Conservation (phyloP, 306 rosid genomes). For the Dicorynia guianensis region DNA sequence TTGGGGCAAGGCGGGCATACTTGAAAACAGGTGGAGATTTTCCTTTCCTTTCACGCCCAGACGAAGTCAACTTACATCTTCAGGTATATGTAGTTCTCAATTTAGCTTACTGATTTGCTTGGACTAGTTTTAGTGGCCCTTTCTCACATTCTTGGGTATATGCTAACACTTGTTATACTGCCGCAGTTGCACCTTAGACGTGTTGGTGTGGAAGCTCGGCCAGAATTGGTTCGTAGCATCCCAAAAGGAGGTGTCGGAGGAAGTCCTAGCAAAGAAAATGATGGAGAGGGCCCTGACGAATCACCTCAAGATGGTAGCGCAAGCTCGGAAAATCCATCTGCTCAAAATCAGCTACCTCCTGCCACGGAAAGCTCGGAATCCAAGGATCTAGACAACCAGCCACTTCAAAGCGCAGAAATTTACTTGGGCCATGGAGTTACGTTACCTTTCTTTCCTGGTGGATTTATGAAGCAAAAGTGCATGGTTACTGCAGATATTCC, state of each 20-base stretch:
- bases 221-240: slow-evolving; percentile 65
- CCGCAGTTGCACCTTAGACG: slow-evolving; percentile 88
- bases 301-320: slow-evolving; percentile 56
- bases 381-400: slow-evolving; percentile 60
- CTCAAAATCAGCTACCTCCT: slow-evolving; percentile 58
- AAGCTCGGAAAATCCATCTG: slow-evolving; percentile 53
- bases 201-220: slow-evolving; percentile 91
- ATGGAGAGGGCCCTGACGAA: slow-evolving; percentile 62
- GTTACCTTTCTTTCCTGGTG: slow-evolving; percentile 38
- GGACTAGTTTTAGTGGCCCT: slow-evolving; percentile 1
- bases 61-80: slow-evolving; percentile 97
- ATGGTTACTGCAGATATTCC: slow-evolving; percentile 40
- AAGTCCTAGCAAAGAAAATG: slow-evolving; percentile 68
- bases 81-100: slow-evolving; percentile 61
- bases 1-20: slow-evolving; percentile 86
- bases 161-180: slow-evolving; percentile 32
- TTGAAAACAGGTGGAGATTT: slow-evolving; percentile 95
- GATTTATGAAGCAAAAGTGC: slow-evolving; percentile 31
- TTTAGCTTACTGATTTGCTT: slow-evolving; percentile 13
- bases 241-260: slow-evolving; percentile 77
- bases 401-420: slow-evolving; percentile 49
- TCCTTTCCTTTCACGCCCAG: slow-evolving; percentile 98
- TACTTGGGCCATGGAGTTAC: slow-evolving; percentile 39
- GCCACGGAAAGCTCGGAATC: slow-evolving; percentile 74
- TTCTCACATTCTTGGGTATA: slow-evolving; percentile 2